These are phyloP conservation scores for Skeletonema marinoi DNA, from an alignment of 108 stramenopile genomes.

Conservation along the genomic window DNA sequence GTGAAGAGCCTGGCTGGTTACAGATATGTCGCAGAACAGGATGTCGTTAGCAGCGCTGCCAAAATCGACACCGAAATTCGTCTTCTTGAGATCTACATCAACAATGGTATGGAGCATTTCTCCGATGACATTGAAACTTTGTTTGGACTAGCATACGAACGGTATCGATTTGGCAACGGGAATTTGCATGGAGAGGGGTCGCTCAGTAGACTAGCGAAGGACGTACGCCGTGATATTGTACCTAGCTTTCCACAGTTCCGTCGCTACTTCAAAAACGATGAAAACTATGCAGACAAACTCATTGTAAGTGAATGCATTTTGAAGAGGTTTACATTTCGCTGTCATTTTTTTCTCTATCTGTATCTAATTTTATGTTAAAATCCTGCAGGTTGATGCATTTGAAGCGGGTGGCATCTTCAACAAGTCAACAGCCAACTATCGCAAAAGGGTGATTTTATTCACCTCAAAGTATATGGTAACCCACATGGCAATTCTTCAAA, in stretches of 20 bases:
- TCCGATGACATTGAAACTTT: conserved; percentile 14
- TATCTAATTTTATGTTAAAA: background rate
- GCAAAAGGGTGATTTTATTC: conserved; percentile 55
- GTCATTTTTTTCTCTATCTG: background rate
- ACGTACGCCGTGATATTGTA: conserved; percentile 58
- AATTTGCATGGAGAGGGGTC: conserved; percentile 27
- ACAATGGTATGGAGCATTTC: conserved; percentile 36
- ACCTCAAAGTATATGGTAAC: conserved; percentile 64
- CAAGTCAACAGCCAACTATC: conserved; percentile 53
- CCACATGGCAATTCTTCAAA: conserved; percentile 69
- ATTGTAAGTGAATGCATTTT: conserved; percentile 42
- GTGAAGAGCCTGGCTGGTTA: conserved; percentile 32
- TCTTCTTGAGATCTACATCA: conserved; percentile 39
- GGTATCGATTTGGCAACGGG: conserved; percentile 65
- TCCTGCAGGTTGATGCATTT: conserved; percentile 31
- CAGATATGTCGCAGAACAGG: conserved; percentile 17
- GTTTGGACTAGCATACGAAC: conserved; percentile 58
- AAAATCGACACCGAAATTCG: conserved; percentile 40
- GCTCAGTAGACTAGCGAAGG: conserved; percentile 53
- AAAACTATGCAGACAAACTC: conserved; percentile 72
- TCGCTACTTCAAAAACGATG: conserved; percentile 55
- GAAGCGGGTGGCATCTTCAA: conserved; percentile 18
- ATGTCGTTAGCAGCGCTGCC: conserved; percentile 19
- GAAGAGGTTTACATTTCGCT: background rate
- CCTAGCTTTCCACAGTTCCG: conserved; percentile 68